phyloP scores from a whole-genome alignment of 2,329 filamentous ascomycete species.

The Colletotrichum graminicola region DNA sequence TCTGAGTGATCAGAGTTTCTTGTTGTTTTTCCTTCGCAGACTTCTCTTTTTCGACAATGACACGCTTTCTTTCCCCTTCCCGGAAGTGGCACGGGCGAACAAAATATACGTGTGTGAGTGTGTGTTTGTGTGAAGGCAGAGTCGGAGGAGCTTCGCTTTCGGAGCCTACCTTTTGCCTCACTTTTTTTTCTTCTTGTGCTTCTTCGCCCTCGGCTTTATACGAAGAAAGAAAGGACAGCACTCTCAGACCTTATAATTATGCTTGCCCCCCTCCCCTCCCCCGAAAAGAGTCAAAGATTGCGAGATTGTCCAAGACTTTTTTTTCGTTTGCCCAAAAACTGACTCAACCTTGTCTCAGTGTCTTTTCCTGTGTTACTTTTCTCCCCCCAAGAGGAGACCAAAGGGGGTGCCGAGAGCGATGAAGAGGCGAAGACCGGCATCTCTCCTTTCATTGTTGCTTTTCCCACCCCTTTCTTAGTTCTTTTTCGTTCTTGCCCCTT shows the following conservation, averaged over 20 bases:
- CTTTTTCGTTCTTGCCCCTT: background rate
- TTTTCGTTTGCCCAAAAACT: conserved; percentile 16
- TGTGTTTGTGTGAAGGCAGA: background rate
- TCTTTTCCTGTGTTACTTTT: conserved; percentile 7
- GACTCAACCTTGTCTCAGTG: conserved; percentile 33
- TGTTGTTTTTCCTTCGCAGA: background rate
- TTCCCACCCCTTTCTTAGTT: background rate
- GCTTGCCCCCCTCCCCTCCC: conserved; percentile 4
- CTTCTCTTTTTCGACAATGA: background rate
- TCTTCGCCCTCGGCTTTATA: conserved; percentile 11
- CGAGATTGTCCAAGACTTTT: conserved; percentile 31
- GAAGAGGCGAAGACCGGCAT: background rate
- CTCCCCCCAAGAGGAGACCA: background rate
- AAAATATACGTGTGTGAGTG: background rate
- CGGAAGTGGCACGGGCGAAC: background rate
- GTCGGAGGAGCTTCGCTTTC: background rate
- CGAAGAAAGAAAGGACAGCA: conserved; percentile 5
- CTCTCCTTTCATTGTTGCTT: background rate
- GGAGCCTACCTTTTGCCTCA: background rate
- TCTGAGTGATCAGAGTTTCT: background rate
- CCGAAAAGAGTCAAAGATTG: conserved; percentile 29
- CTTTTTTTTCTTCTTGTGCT: background rate
- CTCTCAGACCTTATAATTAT: background rate
- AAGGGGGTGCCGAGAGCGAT: conserved; percentile 12
- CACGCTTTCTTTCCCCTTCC: conserved; percentile 13